These are phyloP conservation scores for Tetrahymena borealis DNA, from an alignment of 73 alveolate genomes.

Conservation along the genomic window DNA sequence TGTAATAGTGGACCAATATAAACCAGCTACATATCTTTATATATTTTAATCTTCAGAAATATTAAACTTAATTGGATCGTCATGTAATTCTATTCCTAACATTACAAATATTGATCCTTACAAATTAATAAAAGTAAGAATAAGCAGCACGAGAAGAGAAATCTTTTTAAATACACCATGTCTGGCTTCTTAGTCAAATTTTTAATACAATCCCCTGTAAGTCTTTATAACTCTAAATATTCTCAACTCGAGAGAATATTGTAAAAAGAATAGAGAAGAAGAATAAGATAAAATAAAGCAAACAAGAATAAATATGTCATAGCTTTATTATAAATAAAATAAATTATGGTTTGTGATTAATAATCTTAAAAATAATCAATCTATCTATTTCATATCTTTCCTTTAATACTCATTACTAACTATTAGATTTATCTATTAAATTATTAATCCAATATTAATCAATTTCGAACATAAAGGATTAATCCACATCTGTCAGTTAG, in stretches of 20 bases:
- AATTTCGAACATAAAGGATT: too few species aligned
- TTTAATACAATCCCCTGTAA: not conserved
- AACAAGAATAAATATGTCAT: not conserved
- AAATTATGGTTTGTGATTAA: not conserved
- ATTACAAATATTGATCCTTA: not conserved
- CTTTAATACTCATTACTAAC: too few species aligned
- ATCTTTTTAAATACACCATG: not conserved
- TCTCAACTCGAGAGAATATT: not conserved
- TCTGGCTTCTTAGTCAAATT: not conserved
- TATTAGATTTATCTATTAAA: too few species aligned
- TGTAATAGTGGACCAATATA: constrained; percentile 72
- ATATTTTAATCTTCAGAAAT: not conserved
- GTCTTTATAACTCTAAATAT: not conserved
- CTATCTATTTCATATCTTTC: not conserved
- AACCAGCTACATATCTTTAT: constrained; percentile 45
- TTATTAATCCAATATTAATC: too few species aligned
- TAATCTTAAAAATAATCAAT: not conserved
- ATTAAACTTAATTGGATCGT: not conserved
- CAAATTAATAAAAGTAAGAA: not conserved
- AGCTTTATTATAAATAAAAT: not conserved
- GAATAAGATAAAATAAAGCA: not conserved
- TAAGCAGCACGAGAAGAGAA: not conserved
- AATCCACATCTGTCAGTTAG: too few species aligned
- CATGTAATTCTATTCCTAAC: not conserved
- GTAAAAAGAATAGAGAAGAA: not conserved